A percentile compares a stretch with the other conserved stretches of the same genome.
Evolutionary conservation across 129 eudicot species (phyloP).

Genomic region (Flaveria brownii): DNA sequence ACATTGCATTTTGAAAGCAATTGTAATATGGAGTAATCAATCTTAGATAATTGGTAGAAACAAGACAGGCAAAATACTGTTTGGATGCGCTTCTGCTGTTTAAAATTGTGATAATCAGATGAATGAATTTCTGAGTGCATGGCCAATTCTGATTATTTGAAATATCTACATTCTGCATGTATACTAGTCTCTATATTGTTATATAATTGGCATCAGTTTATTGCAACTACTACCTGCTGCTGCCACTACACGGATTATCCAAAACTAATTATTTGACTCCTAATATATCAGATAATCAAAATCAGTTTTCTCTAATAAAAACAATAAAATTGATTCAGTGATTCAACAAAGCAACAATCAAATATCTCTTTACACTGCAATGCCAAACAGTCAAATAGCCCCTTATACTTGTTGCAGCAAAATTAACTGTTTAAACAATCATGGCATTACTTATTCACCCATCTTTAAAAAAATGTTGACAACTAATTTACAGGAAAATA

Average conservation of each 20-base stretch:
- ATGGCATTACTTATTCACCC: background rate
- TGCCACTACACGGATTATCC: background rate
- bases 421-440: background rate
- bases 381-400: background rate
- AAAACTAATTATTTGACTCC: background rate
- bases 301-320: background rate
- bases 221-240: background rate
- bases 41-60: background rate
- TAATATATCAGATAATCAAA: background rate
- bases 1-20: background rate
- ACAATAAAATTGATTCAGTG: background rate
- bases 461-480: background rate
- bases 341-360: background rate
- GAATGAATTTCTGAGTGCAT: background rate
- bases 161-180: background rate
- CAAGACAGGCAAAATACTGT: background rate
- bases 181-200: background rate
- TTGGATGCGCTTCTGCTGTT: background rate
- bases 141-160: background rate
- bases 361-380: background rate
- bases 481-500: background rate
- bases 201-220: background rate
- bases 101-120: background rate
- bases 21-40: background rate
- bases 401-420: background rate